A percentile compares a stretch with the other conserved stretches of the same genome.
Conservation (phyloP, 805 yeast genomes). For the Zygosaccharomyces kombuchaensis region DNA sequence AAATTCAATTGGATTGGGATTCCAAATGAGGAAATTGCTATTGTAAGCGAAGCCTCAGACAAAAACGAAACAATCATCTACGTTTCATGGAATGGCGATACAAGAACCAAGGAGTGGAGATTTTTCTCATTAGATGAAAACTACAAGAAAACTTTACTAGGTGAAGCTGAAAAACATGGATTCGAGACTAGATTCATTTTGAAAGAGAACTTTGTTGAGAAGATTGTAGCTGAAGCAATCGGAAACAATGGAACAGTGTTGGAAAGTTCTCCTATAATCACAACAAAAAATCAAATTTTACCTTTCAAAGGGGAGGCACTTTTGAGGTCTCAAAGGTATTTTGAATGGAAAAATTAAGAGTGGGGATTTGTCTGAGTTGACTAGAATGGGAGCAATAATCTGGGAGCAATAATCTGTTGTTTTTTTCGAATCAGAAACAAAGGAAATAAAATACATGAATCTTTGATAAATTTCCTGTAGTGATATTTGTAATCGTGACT, state of each 20-base stretch:
- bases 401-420: too few relatives aligned
- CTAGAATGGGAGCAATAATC: too few relatives aligned
- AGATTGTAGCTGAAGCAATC: background rate
- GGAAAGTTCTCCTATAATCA: background rate
- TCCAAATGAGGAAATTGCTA: constrained; percentile 36
- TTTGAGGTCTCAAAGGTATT: too few relatives aligned
- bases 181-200: constrained; percentile 29
- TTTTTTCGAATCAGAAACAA: too few relatives aligned
- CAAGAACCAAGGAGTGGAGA: constrained; percentile 34
- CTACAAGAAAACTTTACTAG: constrained; percentile 17
- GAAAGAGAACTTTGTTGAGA: background rate
- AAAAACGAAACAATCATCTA: constrained; percentile 25
- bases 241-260: background rate
- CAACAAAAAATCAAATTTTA: background rate
- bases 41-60: constrained; percentile 10
- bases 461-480: too few relatives aligned
- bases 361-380: too few relatives aligned
- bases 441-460: too few relatives aligned
- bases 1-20: constrained; percentile 36
- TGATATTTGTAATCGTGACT: too few relatives aligned
- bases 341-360: too few relatives aligned
- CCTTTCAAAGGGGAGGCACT: background rate
- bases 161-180: constrained; percentile 24
- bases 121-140: constrained; percentile 12
- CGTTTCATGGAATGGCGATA: constrained; percentile 41